Evolutionary conservation across 1,284 basidiomycete species (phyloP).

Genomic region (Volvariella surrecta): DNA sequence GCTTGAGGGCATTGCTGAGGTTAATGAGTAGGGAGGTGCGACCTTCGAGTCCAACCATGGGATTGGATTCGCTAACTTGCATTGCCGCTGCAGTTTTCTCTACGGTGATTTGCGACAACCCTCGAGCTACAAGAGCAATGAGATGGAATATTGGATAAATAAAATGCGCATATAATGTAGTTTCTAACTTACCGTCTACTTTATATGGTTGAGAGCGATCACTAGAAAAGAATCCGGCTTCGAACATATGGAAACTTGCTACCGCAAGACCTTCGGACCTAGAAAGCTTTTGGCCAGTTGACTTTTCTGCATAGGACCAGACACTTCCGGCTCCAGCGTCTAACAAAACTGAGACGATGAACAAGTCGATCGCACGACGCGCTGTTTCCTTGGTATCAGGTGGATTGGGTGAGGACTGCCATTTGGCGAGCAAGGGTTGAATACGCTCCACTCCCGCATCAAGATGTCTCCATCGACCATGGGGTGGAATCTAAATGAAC

Average conservation of each 20-base stretch:
- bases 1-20: slow-evolving; percentile 62
- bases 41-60: slow-evolving; percentile 88
- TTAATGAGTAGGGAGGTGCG: slow-evolving; percentile 70
- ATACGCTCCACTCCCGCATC: slow-evolving; percentile 62
- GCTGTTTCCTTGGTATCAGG: slow-evolving; percentile 55
- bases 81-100: slow-evolving; percentile 62
- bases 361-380: slow-evolving; percentile 80
- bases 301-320: slow-evolving; percentile 73
- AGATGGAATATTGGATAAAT: slow-evolving; percentile 6
- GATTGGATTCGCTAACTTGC: slow-evolving; percentile 76
- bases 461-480: slow-evolving; percentile 89
- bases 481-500: slow-evolving; percentile 66
- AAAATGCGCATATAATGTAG: background rate
- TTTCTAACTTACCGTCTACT: slow-evolving; percentile 68
- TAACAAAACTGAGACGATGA: slow-evolving; percentile 87
- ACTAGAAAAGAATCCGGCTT: slow-evolving; percentile 76
- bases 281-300: slow-evolving; percentile 50
- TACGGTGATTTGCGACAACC: slow-evolving; percentile 57
- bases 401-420: slow-evolving; percentile 38
- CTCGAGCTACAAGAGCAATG: slow-evolving; percentile 45
- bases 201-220: slow-evolving; percentile 51
- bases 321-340: slow-evolving; percentile 87
- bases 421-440: slow-evolving; percentile 46
- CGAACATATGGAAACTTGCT: slow-evolving; percentile 88
- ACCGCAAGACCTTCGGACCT: slow-evolving; percentile 91